Conservation (phyloP, 768 basidiomycete genomes). For the Phylloporus sp. region DNA sequence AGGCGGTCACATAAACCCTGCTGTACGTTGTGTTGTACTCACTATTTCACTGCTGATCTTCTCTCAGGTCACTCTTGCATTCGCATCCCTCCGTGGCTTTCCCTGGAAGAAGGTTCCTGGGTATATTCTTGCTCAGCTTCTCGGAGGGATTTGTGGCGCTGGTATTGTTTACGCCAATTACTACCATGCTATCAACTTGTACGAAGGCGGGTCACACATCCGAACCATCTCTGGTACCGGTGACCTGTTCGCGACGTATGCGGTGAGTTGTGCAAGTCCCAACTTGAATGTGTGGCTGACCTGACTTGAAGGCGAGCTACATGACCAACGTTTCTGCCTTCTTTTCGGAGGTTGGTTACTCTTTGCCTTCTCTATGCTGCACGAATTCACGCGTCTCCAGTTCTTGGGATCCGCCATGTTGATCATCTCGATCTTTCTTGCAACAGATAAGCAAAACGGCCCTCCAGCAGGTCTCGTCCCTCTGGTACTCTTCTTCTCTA, state of each 20-base stretch:
- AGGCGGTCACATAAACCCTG: conserved; percentile 74
- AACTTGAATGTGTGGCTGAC: conserved; percentile 9
- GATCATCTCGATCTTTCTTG: conserved; percentile 49
- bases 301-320: conserved; percentile 33
- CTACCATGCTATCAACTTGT: conserved; percentile 60
- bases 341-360: conserved; percentile 39
- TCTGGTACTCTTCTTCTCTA: conserved; percentile 49
- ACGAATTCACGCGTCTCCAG: conserved; percentile 24
- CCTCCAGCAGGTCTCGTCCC: conserved; percentile 53
- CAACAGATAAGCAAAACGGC: conserved; percentile 50
- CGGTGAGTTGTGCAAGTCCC: conserved; percentile 36
- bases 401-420: conserved; percentile 56
- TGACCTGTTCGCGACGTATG: conserved; percentile 55
- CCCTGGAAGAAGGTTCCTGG: conserved; percentile 78
- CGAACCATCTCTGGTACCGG: conserved; percentile 60
- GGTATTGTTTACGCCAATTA: conserved; percentile 61
- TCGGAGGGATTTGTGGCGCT: conserved; percentile 59
- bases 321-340: conserved; percentile 43
- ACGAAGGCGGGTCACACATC: conserved; percentile 51
- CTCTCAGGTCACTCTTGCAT: conserved; percentile 60
- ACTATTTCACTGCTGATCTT: conserved; percentile 1
- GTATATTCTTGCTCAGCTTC: conserved; percentile 59
- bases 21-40: conserved; percentile 36
- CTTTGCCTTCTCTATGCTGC: not conserved
- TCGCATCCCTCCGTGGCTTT: conserved; percentile 69